phyloP scores from a whole-genome alignment of 2,329 filamentous ascomycete species.

The Arthroderma sp. region DNA sequence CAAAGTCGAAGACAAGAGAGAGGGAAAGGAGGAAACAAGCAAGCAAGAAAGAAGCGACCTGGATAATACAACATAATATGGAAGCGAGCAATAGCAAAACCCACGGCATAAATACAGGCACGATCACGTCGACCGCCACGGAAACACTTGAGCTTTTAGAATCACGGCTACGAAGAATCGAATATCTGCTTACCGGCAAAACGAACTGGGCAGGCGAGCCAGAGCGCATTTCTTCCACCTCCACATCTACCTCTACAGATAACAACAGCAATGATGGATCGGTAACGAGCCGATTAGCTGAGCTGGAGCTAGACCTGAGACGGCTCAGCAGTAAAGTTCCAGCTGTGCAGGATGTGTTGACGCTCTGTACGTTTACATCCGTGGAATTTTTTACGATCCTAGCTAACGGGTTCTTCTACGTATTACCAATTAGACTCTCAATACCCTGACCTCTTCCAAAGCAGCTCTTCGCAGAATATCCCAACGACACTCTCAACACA shows the following conservation, averaged over 20 bases:
- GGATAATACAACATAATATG: too few species aligned
- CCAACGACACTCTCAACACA: conserved; percentile 25
- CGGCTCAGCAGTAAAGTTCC: conserved; percentile 25
- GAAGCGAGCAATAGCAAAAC: too few species aligned
- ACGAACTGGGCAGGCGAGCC: conserved; percentile 29
- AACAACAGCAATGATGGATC: conserved; percentile 17
- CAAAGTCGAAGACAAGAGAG: too few species aligned
- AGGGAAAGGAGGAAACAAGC: too few species aligned
- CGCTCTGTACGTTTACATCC: conserved; percentile 22
- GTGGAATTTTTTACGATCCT: conserved; percentile 6
- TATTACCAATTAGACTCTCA: conserved; percentile 21
- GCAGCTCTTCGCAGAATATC: conserved; percentile 19
- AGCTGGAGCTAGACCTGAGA: conserved; percentile 26
- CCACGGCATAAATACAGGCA: too few species aligned
- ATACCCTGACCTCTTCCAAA: conserved; percentile 30
- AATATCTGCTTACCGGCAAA: conserved; percentile 32
- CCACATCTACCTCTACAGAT: conserved; percentile 4
- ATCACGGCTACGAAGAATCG: conserved; percentile 30
- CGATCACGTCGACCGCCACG: conserved; percentile 15
- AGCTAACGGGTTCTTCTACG: conserved; percentile 1
- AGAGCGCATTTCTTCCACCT: conserved; percentile 4
- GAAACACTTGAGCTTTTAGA: conserved; percentile 33
- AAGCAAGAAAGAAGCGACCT: too few species aligned
- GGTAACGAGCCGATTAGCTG: conserved; percentile 26
- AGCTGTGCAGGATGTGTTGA: conserved; percentile 29